Percentiles rank a stretch among this genome's conserved stretches.
Conservation (phyloP, 1,284 basidiomycete genomes). For the Sphaerobolus stellatus region DNA sequence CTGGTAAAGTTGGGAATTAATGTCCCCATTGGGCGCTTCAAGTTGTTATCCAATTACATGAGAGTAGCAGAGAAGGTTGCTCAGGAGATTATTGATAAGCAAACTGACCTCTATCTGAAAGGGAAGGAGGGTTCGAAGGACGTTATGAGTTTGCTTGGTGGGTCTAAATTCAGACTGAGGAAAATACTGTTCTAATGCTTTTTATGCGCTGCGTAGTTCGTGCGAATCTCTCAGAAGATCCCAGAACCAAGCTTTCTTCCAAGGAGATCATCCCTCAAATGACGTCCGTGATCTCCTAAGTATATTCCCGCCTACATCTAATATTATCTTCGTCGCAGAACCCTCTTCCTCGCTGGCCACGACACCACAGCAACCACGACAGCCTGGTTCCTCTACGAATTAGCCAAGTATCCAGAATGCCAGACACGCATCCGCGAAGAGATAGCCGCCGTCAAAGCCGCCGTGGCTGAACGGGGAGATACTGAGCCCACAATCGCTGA, state of each 20-base stretch:
- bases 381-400: slow-evolving; percentile 41
- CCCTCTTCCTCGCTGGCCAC: slow-evolving; percentile 58
- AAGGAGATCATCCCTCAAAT: no score
- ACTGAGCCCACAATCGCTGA: slow-evolving; percentile 46
- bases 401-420: slow-evolving; percentile 37
- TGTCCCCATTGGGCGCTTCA: background rate
- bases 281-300: no score
- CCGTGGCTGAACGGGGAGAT: slow-evolving; percentile 38
- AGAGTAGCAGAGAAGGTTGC: slow-evolving; percentile 39
- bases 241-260: no score
- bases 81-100: slow-evolving; percentile 38
- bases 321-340: slow-evolving; percentile 35
- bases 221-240: no score
- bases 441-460: slow-evolving; percentile 35
- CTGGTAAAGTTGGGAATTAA: background rate
- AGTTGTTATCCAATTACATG: background rate
- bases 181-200: no score
- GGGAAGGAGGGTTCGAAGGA: slow-evolving; percentile 34
- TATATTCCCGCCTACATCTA: no score
- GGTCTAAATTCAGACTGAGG: no score
- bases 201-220: no score
- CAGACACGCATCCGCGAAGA: slow-evolving; percentile 43
- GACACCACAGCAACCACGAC: slow-evolving; percentile 57
- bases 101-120: slow-evolving; percentile 32
- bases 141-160: slow-evolving; percentile 45